A percentile compares a stretch with the other conserved stretches of the same genome.
Conservation (phyloP, 2,329 filamentous ascomycete species). For the Zymoseptoria pseudotritici region DNA sequence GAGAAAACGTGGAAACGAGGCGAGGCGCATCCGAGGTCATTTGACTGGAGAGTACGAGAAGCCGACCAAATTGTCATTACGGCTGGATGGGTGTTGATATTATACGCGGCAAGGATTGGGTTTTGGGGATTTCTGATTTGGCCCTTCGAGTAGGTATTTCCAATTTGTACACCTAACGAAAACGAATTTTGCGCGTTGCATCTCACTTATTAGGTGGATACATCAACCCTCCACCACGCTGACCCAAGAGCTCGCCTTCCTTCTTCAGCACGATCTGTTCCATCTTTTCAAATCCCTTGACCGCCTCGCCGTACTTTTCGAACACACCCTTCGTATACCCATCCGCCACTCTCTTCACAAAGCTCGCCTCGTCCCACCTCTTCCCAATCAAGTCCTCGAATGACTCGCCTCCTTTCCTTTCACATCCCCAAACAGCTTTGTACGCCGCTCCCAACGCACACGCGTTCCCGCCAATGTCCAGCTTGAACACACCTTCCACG, state of each 20-base stretch:
- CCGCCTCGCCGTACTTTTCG: conserved; percentile 66
- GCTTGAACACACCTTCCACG: conserved; percentile 80
- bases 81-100: background rate
- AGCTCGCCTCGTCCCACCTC: conserved; percentile 78
- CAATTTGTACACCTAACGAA: background rate
- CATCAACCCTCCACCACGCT: background rate
- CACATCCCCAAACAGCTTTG: conserved; percentile 89
- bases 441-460: conserved; percentile 92
- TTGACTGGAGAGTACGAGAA: background rate
- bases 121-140: background rate
- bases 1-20: background rate
- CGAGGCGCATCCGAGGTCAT: background rate
- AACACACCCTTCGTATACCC: conserved; percentile 72
- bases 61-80: background rate
- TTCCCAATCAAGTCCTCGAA: conserved; percentile 82
- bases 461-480: conserved; percentile 91
- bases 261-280: conserved; percentile 55
- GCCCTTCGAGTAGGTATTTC: background rate
- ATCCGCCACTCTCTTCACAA: conserved; percentile 72
- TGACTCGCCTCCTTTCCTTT: conserved; percentile 51
- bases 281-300: conserved; percentile 70
- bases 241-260: background rate
- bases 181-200: background rate
- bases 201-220: background rate
- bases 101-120: background rate